Percentiles rank a stretch among this genome's conserved stretches.
Conservation (phyloP, 805 yeast species). For the Citeromyces nyonsensis region DNA sequence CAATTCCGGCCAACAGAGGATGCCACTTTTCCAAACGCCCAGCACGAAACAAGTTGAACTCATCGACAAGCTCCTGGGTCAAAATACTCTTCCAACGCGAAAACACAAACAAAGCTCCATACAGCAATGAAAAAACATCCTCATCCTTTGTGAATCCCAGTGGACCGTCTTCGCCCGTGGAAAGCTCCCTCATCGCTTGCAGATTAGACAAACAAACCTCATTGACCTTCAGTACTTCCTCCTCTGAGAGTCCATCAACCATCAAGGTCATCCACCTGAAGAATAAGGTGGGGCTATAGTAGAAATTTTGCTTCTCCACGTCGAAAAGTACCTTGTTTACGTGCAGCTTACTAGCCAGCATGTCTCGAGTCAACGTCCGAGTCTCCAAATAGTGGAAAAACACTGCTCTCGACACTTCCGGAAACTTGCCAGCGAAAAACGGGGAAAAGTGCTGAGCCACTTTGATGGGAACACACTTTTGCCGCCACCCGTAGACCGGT, state of each 20-base stretch:
- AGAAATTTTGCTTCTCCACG: constrained; percentile 53
- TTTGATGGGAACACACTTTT: constrained; percentile 15
- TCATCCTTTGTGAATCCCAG: constrained; percentile 2
- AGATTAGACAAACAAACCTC: constrained; percentile 8
- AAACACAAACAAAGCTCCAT: too few species aligned
- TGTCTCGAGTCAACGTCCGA: constrained; percentile 5
- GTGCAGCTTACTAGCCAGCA: constrained; percentile 4
- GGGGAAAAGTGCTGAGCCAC: constrained; percentile 12
- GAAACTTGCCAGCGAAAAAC: background rate
- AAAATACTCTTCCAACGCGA: too few species aligned
- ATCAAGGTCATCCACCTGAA: background rate
- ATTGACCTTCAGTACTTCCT: constrained; percentile 6
- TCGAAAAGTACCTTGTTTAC: constrained; percentile 34
- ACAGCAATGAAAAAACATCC: constrained; percentile 1
- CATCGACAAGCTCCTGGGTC: too few species aligned
- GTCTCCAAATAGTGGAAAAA: constrained; percentile 4
- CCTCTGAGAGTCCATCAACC: background rate
- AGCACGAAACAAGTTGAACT: too few species aligned
- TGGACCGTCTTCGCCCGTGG: constrained; percentile 4
- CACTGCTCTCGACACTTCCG: background rate
- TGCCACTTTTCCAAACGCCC: too few species aligned
- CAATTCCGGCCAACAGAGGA: too few species aligned
- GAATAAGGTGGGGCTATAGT: constrained; percentile 8
- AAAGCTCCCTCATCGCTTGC: constrained; percentile 4
- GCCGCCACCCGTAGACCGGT: constrained; percentile 9